Evolutionary conservation across 768 basidiomycete genomes (phyloP), one percentile per base, ranked within the genome.

Genomic region (Xerocomellus dryophilus): DNA sequence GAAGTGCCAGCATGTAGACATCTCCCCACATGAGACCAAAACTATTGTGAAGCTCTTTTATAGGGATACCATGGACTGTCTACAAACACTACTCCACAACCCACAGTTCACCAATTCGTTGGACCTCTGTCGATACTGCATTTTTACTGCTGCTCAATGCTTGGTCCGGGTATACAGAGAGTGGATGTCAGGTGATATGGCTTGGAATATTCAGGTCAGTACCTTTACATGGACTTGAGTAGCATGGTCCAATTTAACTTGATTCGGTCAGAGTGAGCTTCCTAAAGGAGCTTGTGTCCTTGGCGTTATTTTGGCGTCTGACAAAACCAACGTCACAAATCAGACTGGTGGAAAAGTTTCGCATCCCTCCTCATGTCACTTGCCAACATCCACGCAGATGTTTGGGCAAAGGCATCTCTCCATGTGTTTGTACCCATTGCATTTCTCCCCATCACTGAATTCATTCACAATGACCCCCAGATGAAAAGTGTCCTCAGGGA

Each of bases 171-270:
- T 60, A 15, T 68, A 58, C 27, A 43, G 18, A 11, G 62, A 68
- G n/a, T 69, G 58, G 46, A 61, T 71, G 29, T 65, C 58, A 5
- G 50, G 61, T n/a, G 51, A 68, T 6, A 17, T 21, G 18, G 62
- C 68, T 20, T 71, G 70, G 70, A 18, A 58, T 7, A 51, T 64
- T 9, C 67, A 69, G 62, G 67, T 63, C 41, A 21, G 52, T 47
- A 43, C 8, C 1, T 21, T 18, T 7, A 10, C 10, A 12, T 21
- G 21, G 14, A 34, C 10, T 12, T 34, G 32, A 34, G 32, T 14
- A n/a, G 18, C n/a, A 6, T 11, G 8, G 10, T 17, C 11, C 29
- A 31, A 15, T 14, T 5, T 31, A 27, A 8, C 25, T 8, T 27
- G 15, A 14, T 40, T 7, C 10, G 46, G 3, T 11, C 17, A 50